Base-by-base conservation (phyloP, 164 flowering plant species). In the Vitis amurensis region DNA sequence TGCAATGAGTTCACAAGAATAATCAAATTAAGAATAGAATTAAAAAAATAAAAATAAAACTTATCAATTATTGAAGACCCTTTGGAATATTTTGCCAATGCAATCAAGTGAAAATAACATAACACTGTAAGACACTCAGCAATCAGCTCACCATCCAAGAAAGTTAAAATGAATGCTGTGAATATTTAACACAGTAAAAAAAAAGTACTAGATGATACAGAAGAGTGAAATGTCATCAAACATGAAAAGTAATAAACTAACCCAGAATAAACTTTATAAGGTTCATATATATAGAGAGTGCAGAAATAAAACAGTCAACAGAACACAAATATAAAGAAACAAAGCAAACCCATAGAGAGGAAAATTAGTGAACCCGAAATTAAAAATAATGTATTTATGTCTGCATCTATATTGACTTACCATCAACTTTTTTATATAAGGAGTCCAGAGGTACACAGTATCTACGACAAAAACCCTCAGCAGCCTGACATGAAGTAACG, bases 391-490 rank as follows among this genome's bases (percentile, higher is more conserved):
- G 15, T 15, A 37, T 29, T 7, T 31, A 52, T 27, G 13, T 11
- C 17, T 47, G 47, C 4, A 58, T 51, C 31, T 3, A 63, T 16
- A 27, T 4, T 47, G 30, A 77, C 86, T 82, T 73, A 95, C 99
- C 99, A 80, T 90, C 99, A 61, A 60, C 73, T 78, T 83, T 89
- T 64, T 68, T 80, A 70, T 76, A 89, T 75, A 95, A 60, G 48
- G 86, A 73, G 44, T 83, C 87, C 69, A 85, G 27, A 50, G 89
- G 71, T 31, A 85, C 81, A 68, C 77, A 74, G 68, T 88, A 81
- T 81, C 85, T 88, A 61, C 94, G 99, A 82, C 96, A 91, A 74
- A 95, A 95, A 12, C 99, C 99, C 74, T 93, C 99, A 72, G 87
- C 90, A 71, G 99, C 98, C 99, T 95, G 87, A 69, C 31, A 77